A percentile compares a stretch with the other conserved stretches of the same genome.
Evolutionary conservation across 768 basidiomycete species (phyloP).

Genomic region (Udeniomyces megalosporus): DNA sequence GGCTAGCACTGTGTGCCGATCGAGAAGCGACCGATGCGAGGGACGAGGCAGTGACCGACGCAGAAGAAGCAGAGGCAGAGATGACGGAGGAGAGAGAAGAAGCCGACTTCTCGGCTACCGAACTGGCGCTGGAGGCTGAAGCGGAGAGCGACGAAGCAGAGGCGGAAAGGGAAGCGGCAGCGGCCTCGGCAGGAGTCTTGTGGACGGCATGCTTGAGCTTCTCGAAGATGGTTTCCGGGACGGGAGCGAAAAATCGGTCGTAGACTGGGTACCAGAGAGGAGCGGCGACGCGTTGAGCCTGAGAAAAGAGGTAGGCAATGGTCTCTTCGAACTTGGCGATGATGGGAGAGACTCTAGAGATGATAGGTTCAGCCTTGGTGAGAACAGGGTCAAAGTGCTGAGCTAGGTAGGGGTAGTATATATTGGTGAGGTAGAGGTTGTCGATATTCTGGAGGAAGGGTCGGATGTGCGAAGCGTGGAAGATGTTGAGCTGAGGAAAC

Average conservation of each 20-base stretch:
- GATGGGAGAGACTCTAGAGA: neutral
- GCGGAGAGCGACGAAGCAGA: neutral
- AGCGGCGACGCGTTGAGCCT: neutral
- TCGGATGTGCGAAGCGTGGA: neutral
- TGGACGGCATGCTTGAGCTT: neutral
- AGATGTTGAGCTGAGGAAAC: neutral
- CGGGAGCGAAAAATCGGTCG: neutral
- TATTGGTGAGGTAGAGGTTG: neutral
- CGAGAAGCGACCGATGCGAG: no score
- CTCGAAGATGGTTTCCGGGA: neutral
- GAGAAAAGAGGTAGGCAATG: neutral
- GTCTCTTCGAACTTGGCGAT: neutral
- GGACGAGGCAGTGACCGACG: no score
- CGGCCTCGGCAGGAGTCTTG: neutral
- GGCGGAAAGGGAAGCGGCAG: neutral
- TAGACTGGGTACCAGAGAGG: neutral
- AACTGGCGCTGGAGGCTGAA: no score
- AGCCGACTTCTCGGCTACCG: neutral
- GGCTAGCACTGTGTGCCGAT: no score
- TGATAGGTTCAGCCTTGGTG: neutral
- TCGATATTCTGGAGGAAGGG: neutral
- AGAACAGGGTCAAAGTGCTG: conserved; percentile 7
- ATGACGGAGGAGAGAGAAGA: neutral
- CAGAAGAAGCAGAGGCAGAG: no score
- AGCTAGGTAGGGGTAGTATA: conserved; percentile 12